Conservation (phyloP, 2,329 filamentous ascomycete genomes). For the Lachnellula cervina region DNA sequence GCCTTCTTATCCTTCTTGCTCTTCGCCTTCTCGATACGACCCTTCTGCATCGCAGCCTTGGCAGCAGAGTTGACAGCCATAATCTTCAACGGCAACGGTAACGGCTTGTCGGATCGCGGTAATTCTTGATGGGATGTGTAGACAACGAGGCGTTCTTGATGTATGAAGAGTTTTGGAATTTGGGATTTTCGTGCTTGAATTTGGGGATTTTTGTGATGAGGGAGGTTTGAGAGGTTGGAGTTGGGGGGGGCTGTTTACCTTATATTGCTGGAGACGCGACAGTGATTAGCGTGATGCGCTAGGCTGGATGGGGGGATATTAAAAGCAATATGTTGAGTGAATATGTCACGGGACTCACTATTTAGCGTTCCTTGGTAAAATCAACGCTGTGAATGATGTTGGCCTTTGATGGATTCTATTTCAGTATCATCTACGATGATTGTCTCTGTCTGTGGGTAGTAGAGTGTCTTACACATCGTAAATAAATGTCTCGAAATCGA, state of each 20-base stretch:
- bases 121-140: neutral
- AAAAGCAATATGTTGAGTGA: no score
- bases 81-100: neutral
- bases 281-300: neutral
- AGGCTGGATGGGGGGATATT: neutral
- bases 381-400: no score
- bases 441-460: no score
- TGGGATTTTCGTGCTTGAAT: neutral
- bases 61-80: conserved; percentile 7
- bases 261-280: neutral
- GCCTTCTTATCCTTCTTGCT: conserved; percentile 13
- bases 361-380: no score
- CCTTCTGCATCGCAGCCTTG: conserved; percentile 11
- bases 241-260: neutral
- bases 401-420: no score
- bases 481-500: no score
- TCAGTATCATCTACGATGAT: no score
- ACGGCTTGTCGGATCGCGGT: neutral
- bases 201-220: neutral
- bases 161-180: neutral
- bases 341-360: no score
- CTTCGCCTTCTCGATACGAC: conserved; percentile 13
- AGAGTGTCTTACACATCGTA: no score
- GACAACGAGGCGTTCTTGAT: neutral
- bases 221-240: neutral